Base-by-base conservation (phyloP, 371 early-diverging fungal species). In the Fennellomyces sp. region DNA sequence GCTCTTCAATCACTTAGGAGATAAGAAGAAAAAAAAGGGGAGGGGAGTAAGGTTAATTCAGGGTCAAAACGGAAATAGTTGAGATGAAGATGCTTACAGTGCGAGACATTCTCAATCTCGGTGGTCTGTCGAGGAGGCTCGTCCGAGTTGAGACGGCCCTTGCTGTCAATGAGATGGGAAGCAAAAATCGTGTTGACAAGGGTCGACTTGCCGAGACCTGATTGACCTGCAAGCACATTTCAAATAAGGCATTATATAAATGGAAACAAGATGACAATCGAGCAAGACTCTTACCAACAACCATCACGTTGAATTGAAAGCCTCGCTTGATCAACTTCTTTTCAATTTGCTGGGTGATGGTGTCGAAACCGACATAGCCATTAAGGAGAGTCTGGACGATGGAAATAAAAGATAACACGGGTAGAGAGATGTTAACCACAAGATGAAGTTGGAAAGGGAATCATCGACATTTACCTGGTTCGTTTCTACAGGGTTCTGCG, bases 131-230 rank as follows among this genome's bases (percentile, higher is more conserved):
- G 86, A 45, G 83, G 78, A 52, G 87, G 81, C 65, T 91, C 92
- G 65, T 84, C 84, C 52, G 85, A 85, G 54, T 80, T 79, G 58
- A 78, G 76, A 61, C 91, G 88, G 53, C 89, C 93, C 81, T 91
- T 89, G 70, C 82, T 84, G 61, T 93, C 91, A 62, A 91, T 85
- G 52, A 93, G 77, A 64, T 93, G 92, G 26, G 89, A 83, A 45
- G 92, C 85, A 65, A 92, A 93, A 58, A 91, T 78, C 60, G 98
- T 97, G 87, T 97, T 98, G 73, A 99, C 88, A 59, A 99, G 87
- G 29, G 99, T 99, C 21, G 98, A 94, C 75, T 99, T 96, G 63
- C 99, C 99, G 58, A 98, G 87, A 31, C 98, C 99, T 53, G 94
- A 90, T 86, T 97, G 95, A 60, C 97, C 94, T 88, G 65, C n/a